Evolutionary conservation across 2,329 filamentous ascomycete species (phyloP), one percentile per base, ranked within the genome.

Genomic region (Penicillium decumbens): DNA sequence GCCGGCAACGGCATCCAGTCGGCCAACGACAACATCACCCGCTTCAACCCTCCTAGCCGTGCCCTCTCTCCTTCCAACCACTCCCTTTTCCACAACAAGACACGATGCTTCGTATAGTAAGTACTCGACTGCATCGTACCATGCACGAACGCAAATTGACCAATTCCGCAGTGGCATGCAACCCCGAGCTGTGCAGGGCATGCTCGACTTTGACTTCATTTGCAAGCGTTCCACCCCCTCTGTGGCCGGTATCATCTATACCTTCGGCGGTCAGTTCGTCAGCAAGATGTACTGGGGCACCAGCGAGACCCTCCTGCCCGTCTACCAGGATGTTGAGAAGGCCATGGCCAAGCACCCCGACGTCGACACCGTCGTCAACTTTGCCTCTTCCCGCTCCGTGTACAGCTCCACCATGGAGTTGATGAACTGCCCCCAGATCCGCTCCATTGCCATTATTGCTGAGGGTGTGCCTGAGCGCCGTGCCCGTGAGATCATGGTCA

Each of bases 271-370:
- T 63, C 93, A 98, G 78, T 98, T 98, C 84, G 93, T 98, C 72
- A 96, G 90, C 85, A 98, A 98, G 86, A 97, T 98, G 93, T 98
- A 98, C 88, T 98, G 93, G 93, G 93, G 93, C 70, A 98, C 93
- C 70, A 96, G 90, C 79, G 93, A 98, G 82, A 98, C 93, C 57
- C 85, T 98, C 60, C 84, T 98, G 65, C 93, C 93, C 57, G 93
- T 98, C 72, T 98, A 98, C 83, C 92, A 98, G 79, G 83, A 89
- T 69, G 87, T 91, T 43, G 79, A 83, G 64, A 95, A 96, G 81
- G 93, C 93, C 65, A 85, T 96, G 71, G 83, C 83, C 75, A 98
- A 98, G 85, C 93, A 98, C 82, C 84, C 81, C 56, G 93, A 98
- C 63, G 93, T 97, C 58, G 93, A 98, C 73, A 91, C 90, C 50